phyloP scores from a whole-genome alignment of 1,284 basidiomycete species.

The Melampsora americana region DNA sequence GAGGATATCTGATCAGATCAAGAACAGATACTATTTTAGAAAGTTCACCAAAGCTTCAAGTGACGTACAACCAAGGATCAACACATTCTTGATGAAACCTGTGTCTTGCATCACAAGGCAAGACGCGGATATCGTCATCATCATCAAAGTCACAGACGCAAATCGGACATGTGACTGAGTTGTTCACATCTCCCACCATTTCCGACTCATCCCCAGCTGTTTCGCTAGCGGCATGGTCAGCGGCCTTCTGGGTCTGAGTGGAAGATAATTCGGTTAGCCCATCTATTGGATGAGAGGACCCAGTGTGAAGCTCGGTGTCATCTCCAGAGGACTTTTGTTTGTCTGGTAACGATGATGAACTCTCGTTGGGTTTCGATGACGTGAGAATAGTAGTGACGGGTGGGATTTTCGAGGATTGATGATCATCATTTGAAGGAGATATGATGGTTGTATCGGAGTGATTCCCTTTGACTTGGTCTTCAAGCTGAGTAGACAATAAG shows the following conservation, averaged over 20 bases:
- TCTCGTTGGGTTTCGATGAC: not conserved
- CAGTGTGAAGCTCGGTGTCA: too few species aligned
- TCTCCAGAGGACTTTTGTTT: too few species aligned
- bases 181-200: slow-evolving; percentile 44
- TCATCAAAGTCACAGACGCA: slow-evolving; percentile 89
- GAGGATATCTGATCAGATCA: not conserved
- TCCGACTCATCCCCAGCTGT: not conserved
- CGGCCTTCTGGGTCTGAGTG: slow-evolving; percentile 52
- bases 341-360: not conserved
- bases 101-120: slow-evolving; percentile 85
- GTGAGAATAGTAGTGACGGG: not conserved
- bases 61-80: slow-evolving; percentile 72
- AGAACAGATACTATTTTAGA: not conserved
- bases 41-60: not conserved
- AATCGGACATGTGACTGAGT: slow-evolving; percentile 82
- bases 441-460: not conserved
- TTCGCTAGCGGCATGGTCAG: not conserved
- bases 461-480: not conserved
- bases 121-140: slow-evolving; percentile 78
- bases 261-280: slow-evolving; percentile 58
- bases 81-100: slow-evolving; percentile 70
- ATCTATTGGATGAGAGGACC: too few species aligned
- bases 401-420: not conserved
- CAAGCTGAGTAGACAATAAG: not conserved
- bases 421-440: not conserved